Percentiles rank a stretch among this genome's conserved stretches.
Evolutionary conservation across 108 stramenopile genomes (phyloP).

Genomic region (Cylindrotheca closterium): DNA sequence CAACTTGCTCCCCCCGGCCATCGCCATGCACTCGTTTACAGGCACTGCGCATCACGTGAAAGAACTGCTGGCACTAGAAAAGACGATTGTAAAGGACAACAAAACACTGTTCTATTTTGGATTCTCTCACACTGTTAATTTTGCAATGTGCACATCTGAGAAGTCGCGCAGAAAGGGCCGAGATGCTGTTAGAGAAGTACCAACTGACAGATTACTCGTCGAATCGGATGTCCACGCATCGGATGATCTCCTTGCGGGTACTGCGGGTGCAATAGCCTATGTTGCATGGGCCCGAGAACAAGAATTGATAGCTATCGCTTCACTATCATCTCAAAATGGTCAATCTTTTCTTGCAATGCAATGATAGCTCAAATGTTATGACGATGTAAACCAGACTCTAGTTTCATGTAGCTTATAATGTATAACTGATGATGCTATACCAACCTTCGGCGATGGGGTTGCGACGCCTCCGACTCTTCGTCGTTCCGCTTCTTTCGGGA

Average conservation of each 20-base stretch:
- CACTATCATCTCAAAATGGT: conserved; percentile 42
- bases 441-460: no score
- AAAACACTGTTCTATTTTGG: conserved; percentile 76
- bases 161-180: conserved; percentile 55
- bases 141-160: conserved; percentile 65
- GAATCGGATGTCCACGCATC: conserved; percentile 80
- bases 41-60: conserved; percentile 81
- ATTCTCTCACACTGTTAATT: conserved; percentile 79
- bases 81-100: not conserved
- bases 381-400: no score
- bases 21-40: conserved; percentile 84
- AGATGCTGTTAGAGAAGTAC: conserved; percentile 66
- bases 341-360: conserved; percentile 43
- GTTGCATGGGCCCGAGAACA: conserved; percentile 49
- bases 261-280: conserved; percentile 68
- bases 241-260: conserved; percentile 62
- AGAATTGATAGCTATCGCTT: conserved; percentile 28
- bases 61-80: conserved; percentile 63
- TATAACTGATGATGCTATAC: no score
- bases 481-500: no score
- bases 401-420: no score
- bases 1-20: conserved; percentile 49
- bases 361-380: no score
- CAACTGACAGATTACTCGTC: conserved; percentile 62
- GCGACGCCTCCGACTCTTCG: no score